These are phyloP conservation scores for Sphenostylis stenocarpa DNA, from an alignment of 306 rosid genomes.

Conservation along the genomic window DNA sequence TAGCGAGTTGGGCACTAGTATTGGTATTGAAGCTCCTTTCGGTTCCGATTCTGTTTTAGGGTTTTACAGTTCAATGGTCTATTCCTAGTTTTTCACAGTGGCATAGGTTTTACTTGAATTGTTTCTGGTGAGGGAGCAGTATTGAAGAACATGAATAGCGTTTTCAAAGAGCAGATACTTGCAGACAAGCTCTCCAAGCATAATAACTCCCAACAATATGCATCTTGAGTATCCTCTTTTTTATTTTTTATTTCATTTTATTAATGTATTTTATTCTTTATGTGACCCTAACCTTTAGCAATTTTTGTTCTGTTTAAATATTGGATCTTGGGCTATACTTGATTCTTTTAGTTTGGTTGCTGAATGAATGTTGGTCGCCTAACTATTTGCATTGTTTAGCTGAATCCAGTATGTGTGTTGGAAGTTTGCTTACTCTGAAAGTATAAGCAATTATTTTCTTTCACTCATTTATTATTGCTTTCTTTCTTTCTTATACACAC, in stretches of 20 bases:
- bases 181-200: conserved; percentile 89
- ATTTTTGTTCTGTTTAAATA: background rate
- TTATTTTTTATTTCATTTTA: too few relatives aligned
- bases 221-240: conserved; percentile 88
- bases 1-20: background rate
- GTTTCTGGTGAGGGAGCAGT: conserved; percentile 17
- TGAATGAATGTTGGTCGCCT: background rate
- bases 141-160: conserved; percentile 69
- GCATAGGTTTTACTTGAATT: background rate
- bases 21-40: conserved; percentile 14
- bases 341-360: background rate
- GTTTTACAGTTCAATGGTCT: conserved; percentile 10
- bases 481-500: too few relatives aligned
- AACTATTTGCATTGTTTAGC: conserved; percentile 21
- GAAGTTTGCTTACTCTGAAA: background rate
- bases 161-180: conserved; percentile 76
- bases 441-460: background rate
- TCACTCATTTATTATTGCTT: too few relatives aligned
- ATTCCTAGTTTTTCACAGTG: background rate
- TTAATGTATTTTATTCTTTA: too few relatives aligned
- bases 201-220: conserved; percentile 83
- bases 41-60: conserved; percentile 21
- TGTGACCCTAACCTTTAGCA: too few relatives aligned
- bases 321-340: background rate
- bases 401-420: background rate